phyloP scores from a whole-genome alignment of 169 alveolate genomes.

The Cryptosporidium ryanae region DNA sequence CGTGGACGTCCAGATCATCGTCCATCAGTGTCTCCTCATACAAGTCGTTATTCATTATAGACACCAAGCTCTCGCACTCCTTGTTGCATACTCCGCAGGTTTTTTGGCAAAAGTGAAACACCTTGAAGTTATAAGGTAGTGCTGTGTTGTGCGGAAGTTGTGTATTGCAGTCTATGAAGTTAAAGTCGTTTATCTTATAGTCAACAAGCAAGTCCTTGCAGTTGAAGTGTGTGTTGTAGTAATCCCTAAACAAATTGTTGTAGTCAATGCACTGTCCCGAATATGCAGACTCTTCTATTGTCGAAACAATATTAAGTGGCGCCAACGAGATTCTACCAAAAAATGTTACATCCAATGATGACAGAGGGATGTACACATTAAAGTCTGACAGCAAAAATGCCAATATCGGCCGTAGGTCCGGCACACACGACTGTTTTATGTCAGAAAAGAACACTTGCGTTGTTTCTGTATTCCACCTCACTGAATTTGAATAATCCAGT shows the following conservation, averaged over 20 bases:
- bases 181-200: background rate
- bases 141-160: conserved; percentile 35
- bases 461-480: conserved; percentile 63
- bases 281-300: conserved; percentile 15
- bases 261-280: conserved; percentile 55
- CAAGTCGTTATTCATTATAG: conserved; percentile 27
- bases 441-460: conserved; percentile 57
- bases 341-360: conserved; percentile 62
- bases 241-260: conserved; percentile 30
- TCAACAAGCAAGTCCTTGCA: conserved; percentile 44
- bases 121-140: conserved; percentile 24
- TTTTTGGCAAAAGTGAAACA: conserved; percentile 67
- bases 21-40: conserved; percentile 27
- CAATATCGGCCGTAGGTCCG: conserved; percentile 55
- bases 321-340: conserved; percentile 46
- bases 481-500: conserved; percentile 50
- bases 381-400: conserved; percentile 69
- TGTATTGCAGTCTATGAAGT: conserved; percentile 53
- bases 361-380: conserved; percentile 51
- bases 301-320: conserved; percentile 42
- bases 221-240: conserved; percentile 21
- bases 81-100: conserved; percentile 56
- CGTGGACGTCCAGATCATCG: background rate
- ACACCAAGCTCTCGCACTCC: conserved; percentile 66
- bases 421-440: conserved; percentile 52